A percentile compares a stretch with the other conserved stretches of the same genome.
These are phyloP conservation scores for Ceratocystiopsis minuta DNA, from an alignment of 2,329 filamentous ascomycete species.

Conservation along the genomic window DNA sequence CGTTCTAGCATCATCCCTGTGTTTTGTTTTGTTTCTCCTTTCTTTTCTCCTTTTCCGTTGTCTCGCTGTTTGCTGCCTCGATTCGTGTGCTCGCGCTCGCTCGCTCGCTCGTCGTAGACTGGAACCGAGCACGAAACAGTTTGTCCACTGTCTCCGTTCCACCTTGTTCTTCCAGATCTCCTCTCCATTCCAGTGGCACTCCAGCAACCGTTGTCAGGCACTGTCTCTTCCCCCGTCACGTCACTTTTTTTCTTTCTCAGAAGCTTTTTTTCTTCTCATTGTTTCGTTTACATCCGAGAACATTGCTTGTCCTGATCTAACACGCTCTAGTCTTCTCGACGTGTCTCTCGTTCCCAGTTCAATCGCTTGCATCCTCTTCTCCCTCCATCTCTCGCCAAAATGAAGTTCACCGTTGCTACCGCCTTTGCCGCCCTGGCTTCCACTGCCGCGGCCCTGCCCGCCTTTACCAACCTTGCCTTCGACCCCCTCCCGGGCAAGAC, in stretches of 20 bases:
- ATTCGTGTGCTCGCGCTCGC: too few relatives aligned
- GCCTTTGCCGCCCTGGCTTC: slow-evolving; percentile 19
- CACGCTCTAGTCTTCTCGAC: slow-evolving; percentile 1
- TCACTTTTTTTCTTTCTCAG: too few relatives aligned
- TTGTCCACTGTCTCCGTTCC: too few relatives aligned
- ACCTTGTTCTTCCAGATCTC: too few relatives aligned
- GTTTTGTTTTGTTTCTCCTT: neutral
- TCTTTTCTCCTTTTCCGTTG: neutral
- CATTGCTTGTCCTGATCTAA: neutral
- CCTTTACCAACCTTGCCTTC: slow-evolving; percentile 16
- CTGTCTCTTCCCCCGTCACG: too few relatives aligned
- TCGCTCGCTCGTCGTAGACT: too few relatives aligned
- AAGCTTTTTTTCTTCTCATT: neutral
- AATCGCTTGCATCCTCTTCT: neutral
- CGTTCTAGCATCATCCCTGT: neutral
- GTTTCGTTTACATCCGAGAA: neutral
- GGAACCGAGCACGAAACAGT: too few relatives aligned
- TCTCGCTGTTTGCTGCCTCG: too few relatives aligned
- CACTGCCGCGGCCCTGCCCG: slow-evolving; percentile 13
- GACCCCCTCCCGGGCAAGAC: slow-evolving; percentile 19
- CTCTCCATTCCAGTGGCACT: too few relatives aligned
- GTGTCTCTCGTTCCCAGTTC: slow-evolving; percentile 3
- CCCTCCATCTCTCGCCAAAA: slow-evolving; percentile 14
- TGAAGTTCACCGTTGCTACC: slow-evolving; percentile 21
- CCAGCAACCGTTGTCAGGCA: too few relatives aligned